Evolutionary conservation across 352 stramenopile genomes (phyloP).

Genomic region (Phytopythium aichiense): DNA sequence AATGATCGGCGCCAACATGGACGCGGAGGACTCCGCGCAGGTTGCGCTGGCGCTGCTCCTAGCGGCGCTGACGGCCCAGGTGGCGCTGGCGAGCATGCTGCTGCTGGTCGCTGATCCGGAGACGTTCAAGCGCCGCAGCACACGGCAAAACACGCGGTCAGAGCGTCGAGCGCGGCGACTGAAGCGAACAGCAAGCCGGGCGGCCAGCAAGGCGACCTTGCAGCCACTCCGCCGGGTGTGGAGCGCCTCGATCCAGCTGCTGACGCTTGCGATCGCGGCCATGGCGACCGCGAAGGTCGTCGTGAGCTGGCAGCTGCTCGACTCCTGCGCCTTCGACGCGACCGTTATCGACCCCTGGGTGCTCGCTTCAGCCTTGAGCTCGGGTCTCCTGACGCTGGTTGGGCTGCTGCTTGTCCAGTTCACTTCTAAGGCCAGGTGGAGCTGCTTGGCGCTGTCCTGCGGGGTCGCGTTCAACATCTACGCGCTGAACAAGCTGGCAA

Average conservation of each 20-base stretch:
- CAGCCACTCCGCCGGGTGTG: neutral
- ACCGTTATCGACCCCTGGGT: neutral
- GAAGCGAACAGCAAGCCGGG: neutral
- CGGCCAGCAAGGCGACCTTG: neutral
- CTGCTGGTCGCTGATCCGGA: slow-evolving; percentile 6
- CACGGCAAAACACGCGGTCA: neutral
- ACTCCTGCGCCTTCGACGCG: neutral
- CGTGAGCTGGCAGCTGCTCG: neutral
- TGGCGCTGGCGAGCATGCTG: slow-evolving; percentile 6
- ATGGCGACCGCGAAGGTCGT: neutral
- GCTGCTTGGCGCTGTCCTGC: neutral
- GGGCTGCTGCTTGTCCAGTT: neutral
- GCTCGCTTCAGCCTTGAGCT: neutral
- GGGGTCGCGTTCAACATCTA: neutral
- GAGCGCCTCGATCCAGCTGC: neutral
- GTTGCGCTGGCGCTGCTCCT: slow-evolving; percentile 3
- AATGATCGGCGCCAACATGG: slow-evolving; percentile 1
- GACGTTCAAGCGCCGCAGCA: neutral
- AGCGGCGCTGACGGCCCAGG: slow-evolving; percentile 2
- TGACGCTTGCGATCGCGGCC: neutral
- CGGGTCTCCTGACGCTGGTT: neutral
- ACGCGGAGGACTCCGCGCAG: slow-evolving; percentile 2
- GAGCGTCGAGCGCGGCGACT: neutral
- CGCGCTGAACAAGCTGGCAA: neutral
- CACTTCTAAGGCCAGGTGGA: neutral